These are phyloP conservation scores for Cyclotella baltica DNA, from an alignment of 108 stramenopile species.

Conservation along the genomic window DNA sequence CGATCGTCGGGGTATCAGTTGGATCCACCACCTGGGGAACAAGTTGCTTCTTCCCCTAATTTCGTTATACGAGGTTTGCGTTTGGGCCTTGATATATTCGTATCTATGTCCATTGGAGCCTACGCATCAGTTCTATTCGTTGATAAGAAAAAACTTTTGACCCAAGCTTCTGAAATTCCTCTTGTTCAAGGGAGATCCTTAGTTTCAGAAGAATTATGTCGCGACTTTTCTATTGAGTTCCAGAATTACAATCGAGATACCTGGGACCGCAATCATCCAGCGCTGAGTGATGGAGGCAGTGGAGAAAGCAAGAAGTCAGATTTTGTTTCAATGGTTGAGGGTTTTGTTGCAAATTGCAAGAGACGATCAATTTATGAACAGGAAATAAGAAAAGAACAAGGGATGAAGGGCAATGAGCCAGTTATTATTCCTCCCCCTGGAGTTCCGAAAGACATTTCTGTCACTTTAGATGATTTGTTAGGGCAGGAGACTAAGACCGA, in stretches of 20 bases:
- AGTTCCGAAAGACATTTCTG: slow-evolving; percentile 45
- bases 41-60: slow-evolving; percentile 19
- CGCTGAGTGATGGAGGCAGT: slow-evolving; percentile 24
- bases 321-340: slow-evolving; percentile 34
- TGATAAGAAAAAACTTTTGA: slow-evolving; percentile 44
- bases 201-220: slow-evolving; percentile 46
- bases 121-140: slow-evolving; percentile 44
- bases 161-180: slow-evolving; percentile 35
- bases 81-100: slow-evolving; percentile 41
- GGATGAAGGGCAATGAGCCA: slow-evolving; percentile 23
- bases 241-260: slow-evolving; percentile 27
- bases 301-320: slow-evolving; percentile 1
- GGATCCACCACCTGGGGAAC: slow-evolving; percentile 21
- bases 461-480: slow-evolving; percentile 50
- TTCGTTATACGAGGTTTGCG: slow-evolving; percentile 34
- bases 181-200: slow-evolving; percentile 47
- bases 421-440: slow-evolving; percentile 45
- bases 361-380: slow-evolving; percentile 44
- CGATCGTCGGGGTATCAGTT: slow-evolving; percentile 38
- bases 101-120: slow-evolving; percentile 44
- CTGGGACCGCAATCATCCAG: slow-evolving; percentile 47
- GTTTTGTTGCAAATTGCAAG: slow-evolving; percentile 49
- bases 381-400: slow-evolving; percentile 37
- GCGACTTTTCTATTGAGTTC: slow-evolving; percentile 41
- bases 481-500: background rate